These are phyloP conservation scores for Thermothelomyces thermophilus DNA, from an alignment of 2,329 filamentous ascomycete species.

Conservation along the genomic window DNA sequence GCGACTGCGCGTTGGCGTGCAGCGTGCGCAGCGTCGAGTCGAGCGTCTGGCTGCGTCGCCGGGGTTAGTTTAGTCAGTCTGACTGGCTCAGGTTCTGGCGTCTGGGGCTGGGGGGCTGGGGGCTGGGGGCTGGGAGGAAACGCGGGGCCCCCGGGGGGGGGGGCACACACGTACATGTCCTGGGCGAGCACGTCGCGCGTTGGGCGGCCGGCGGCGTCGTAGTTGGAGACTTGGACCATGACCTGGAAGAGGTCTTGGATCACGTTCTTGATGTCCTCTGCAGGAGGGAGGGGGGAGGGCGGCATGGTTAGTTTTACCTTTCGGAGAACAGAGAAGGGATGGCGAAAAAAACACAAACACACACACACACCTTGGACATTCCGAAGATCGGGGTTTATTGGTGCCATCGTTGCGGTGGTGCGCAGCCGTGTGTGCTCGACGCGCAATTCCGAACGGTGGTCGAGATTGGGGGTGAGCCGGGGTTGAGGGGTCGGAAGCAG, in stretches of 20 bases:
- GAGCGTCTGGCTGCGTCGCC: constrained; percentile 28
- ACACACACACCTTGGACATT: constrained; percentile 25
- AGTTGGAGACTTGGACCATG: constrained; percentile 56
- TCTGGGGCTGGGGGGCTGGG: too few relatives aligned
- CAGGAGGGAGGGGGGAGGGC: too few relatives aligned
- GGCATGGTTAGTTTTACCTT: constrained; percentile 3
- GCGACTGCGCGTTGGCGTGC: constrained; percentile 26
- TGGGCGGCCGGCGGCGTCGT: constrained; percentile 47
- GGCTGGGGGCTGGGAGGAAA: constrained; percentile 24
- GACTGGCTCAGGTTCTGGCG: too few relatives aligned
- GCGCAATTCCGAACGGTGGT: not conserved
- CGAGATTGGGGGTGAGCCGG: too few relatives aligned
- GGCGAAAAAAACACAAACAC: too few relatives aligned
- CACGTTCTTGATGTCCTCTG: constrained; percentile 54
- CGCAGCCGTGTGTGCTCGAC: not conserved
- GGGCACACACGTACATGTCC: constrained; percentile 42
- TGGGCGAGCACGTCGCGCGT: constrained; percentile 50
- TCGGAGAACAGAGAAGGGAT: not conserved
- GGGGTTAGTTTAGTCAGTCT: not conserved
- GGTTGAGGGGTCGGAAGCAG: too few relatives aligned
- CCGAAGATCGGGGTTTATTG: constrained; percentile 25
- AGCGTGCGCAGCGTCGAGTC: constrained; percentile 32
- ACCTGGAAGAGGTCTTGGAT: constrained; percentile 59
- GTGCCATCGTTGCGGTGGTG: constrained; percentile 21
- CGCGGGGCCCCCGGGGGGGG: too few relatives aligned